phyloP scores from a whole-genome alignment of 805 yeast species.

The Schizosaccharomyces osmophilus region DNA sequence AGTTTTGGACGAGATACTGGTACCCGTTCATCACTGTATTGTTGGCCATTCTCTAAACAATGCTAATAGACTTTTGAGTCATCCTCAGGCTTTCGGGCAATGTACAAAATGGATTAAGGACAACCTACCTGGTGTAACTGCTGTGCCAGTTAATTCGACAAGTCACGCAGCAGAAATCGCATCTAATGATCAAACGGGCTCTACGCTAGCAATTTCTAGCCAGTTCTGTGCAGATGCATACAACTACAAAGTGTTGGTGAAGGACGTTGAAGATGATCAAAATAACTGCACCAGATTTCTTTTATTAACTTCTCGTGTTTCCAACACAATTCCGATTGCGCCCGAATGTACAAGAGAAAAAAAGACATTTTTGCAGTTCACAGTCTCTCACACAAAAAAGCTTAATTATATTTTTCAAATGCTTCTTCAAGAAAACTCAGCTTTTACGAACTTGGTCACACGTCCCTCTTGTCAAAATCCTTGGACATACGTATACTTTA shows the following conservation, averaged over 20 bases:
- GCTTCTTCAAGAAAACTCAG: background rate
- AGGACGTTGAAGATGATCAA: background rate
- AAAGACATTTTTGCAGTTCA: background rate
- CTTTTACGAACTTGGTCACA: background rate
- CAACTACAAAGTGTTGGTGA: background rate
- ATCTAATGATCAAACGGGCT: background rate
- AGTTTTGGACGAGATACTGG: background rate
- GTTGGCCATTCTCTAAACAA: background rate
- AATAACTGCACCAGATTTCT: background rate
- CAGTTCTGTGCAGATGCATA: background rate
- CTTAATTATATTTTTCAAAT: background rate
- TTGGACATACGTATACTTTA: background rate
- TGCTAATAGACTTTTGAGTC: background rate
- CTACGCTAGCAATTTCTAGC: background rate
- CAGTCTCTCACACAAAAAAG: background rate
- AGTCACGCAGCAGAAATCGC: background rate
- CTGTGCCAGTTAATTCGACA: background rate
- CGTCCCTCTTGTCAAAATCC: background rate
- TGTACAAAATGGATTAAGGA: background rate
- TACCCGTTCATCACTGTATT: background rate
- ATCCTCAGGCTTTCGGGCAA: constrained; percentile 2
- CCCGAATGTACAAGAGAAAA: background rate
- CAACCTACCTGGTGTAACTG: background rate
- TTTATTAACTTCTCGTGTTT: background rate
- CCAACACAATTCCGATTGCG: background rate